These are phyloP conservation scores for Neurospora sublineolata DNA, from an alignment of 495 filamentous ascomycete species.

Conservation along the genomic window DNA sequence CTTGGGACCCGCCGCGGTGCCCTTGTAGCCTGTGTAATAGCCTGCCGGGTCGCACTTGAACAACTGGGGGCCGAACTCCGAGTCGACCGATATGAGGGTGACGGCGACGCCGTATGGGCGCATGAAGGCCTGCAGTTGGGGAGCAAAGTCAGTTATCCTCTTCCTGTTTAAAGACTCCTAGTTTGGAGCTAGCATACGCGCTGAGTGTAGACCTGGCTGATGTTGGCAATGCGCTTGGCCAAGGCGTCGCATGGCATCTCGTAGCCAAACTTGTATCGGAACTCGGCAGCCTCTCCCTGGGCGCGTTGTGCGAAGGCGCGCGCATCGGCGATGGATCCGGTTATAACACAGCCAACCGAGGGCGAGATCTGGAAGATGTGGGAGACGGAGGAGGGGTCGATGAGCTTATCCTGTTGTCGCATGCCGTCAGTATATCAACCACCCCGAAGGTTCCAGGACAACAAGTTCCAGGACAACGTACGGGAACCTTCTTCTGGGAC, in stretches of 20 bases:
- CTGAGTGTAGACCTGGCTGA: conserved; percentile 98
- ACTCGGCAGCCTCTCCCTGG: conserved; percentile 90
- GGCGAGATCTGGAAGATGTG: conserved; percentile 95
- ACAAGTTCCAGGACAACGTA: conserved; percentile 42
- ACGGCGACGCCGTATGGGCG: conserved; percentile 89
- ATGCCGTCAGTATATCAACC: conserved; percentile 19
- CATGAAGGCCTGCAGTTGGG: conserved; percentile 72
- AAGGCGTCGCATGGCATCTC: conserved; percentile 98
- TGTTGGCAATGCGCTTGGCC: conserved; percentile 93
- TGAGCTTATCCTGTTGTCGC: conserved; percentile 77
- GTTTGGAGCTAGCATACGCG: conserved; percentile 45
- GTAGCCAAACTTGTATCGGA: conserved; percentile 96
- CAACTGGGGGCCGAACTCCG: conserved; percentile 86
- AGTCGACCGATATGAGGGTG: conserved; percentile 86
- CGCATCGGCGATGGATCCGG: conserved; percentile 94
- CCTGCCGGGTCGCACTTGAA: conserved; percentile 98
- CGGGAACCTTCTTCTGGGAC: conserved; percentile 98
- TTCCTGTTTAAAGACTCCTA: not conserved
- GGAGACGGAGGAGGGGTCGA: conserved; percentile 92
- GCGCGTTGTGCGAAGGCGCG: conserved; percentile 83
- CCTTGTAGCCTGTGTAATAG: conserved; percentile 97
- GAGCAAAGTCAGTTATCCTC: conserved; percentile 7
- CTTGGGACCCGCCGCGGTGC: conserved; percentile 90
- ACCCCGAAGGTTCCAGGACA: no score
- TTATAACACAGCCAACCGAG: conserved; percentile 96